phyloP scores from a whole-genome alignment of 2,329 filamentous ascomycete genomes.

The Monosporascus sp. region DNA sequence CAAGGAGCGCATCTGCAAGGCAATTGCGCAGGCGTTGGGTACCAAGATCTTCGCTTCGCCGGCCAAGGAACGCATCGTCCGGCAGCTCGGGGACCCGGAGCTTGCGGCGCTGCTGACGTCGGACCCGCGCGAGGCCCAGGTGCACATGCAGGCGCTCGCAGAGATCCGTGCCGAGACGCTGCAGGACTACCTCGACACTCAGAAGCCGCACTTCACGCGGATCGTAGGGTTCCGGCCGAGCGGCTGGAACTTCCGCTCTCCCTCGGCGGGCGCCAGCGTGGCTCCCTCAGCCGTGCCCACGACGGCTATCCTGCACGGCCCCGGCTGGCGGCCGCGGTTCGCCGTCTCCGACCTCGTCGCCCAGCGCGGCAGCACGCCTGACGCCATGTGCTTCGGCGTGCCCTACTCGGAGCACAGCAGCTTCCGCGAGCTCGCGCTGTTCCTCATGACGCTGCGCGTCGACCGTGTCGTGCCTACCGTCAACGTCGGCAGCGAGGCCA shows the following conservation, averaged over 20 bases:
- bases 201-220: conserved; percentile 76
- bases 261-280: conserved; percentile 52
- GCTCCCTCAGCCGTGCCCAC: conserved; percentile 46
- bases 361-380: conserved; percentile 75
- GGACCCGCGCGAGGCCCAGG: conserved; percentile 79
- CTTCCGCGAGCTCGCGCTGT: conserved; percentile 90
- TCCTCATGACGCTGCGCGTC: conserved; percentile 80
- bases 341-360: conserved; percentile 66
- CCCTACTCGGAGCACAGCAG: conserved; percentile 95
- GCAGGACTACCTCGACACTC: conserved; percentile 77
- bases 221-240: conserved; percentile 89
- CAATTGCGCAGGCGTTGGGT: conserved; percentile 78
- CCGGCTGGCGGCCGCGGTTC: conserved; percentile 73
- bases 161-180: conserved; percentile 90
- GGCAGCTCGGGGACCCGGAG: conserved; percentile 80
- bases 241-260: conserved; percentile 87
- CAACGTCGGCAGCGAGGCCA: conserved; percentile 62
- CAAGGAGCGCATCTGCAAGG: conserved; percentile 92
- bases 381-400: conserved; percentile 85
- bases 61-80: conserved; percentile 77
- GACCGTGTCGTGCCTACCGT: conserved; percentile 91
- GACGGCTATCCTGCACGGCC: conserved; percentile 47
- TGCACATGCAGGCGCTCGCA: conserved; percentile 96
- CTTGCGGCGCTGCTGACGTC: conserved; percentile 71
- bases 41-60: conserved; percentile 87